Evolutionary conservation across 805 yeast species (phyloP).

Genomic region (Ogataea degrootiae): DNA sequence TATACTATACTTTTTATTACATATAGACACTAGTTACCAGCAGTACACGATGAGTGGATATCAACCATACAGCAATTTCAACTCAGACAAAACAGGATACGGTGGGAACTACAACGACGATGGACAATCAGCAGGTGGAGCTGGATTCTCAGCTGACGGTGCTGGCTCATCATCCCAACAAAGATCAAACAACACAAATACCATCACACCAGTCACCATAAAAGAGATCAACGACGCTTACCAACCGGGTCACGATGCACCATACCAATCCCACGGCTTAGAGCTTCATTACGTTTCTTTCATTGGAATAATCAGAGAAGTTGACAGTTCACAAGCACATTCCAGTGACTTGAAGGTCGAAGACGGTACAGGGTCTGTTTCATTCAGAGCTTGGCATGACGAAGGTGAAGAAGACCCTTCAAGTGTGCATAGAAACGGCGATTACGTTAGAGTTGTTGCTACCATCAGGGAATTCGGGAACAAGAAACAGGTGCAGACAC

Average conservation of each 20-base stretch:
- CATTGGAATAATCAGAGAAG: slow-evolving; percentile 67
- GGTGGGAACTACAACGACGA: slow-evolving; percentile 23
- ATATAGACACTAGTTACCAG: background rate
- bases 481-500: slow-evolving; percentile 60
- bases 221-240: slow-evolving; percentile 63
- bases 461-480: slow-evolving; percentile 56
- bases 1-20: background rate
- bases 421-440: slow-evolving; percentile 36
- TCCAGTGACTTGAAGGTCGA: slow-evolving; percentile 58
- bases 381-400: slow-evolving; percentile 61
- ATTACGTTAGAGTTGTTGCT: slow-evolving; percentile 58
- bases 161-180: slow-evolving; percentile 16
- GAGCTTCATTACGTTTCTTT: slow-evolving; percentile 60
- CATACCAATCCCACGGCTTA: slow-evolving; percentile 53
- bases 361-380: slow-evolving; percentile 71
- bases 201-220: slow-evolving; percentile 64
- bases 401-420: slow-evolving; percentile 28
- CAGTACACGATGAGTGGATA: slow-evolving; percentile 23
- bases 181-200: slow-evolving; percentile 28
- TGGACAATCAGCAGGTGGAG: slow-evolving; percentile 21
- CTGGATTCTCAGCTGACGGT: slow-evolving; percentile 28
- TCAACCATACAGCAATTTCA: slow-evolving; percentile 34
- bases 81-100: slow-evolving; percentile 34
- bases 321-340: slow-evolving; percentile 50
- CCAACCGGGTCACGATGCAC: slow-evolving; percentile 64